Evolutionary conservation across 2,329 filamentous ascomycete species (phyloP).

Genomic region (Ramichloridium luteum): DNA sequence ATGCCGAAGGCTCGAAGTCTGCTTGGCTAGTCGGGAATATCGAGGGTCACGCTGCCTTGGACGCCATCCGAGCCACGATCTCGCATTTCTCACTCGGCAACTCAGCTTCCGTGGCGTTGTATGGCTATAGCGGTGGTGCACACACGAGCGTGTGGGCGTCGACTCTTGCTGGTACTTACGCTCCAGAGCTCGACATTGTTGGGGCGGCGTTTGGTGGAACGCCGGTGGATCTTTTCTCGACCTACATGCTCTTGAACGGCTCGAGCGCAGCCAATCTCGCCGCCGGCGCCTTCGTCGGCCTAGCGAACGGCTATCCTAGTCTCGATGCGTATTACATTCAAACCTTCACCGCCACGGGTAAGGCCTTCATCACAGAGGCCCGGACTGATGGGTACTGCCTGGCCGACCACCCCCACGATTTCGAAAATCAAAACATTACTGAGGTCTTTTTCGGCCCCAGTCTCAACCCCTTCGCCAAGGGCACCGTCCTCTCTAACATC

Average conservation of each 20-base stretch:
- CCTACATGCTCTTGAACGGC: background rate
- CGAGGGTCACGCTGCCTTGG: conserved; percentile 1
- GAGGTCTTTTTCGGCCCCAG: background rate
- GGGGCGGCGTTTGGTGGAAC: background rate
- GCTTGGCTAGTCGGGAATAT: conserved; percentile 1
- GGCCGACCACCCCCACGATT: background rate
- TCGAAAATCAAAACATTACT: background rate
- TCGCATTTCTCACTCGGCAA: background rate
- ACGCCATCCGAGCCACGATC: conserved; percentile 2
- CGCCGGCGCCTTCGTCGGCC: conserved; percentile 1
- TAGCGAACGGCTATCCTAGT: conserved; percentile 2
- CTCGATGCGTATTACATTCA: background rate
- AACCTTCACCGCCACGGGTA: background rate
- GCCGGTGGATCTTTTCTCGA: conserved; percentile 1
- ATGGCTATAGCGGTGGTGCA: conserved; percentile 44
- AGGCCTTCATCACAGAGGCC: background rate
- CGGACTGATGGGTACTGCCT: background rate
- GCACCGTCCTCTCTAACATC: background rate
- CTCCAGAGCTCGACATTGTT: conserved; percentile 36
- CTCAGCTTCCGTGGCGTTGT: conserved; percentile 12
- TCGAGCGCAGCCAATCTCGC: conserved; percentile 1
- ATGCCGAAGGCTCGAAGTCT: conserved; percentile 1
- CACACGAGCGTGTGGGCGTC: conserved; percentile 39
- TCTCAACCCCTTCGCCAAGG: background rate
- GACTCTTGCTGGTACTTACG: conserved; percentile 38